phyloP scores from a whole-genome alignment of 192 early-diverging fungal genomes.

The Thoreauomyces humboldtii region DNA sequence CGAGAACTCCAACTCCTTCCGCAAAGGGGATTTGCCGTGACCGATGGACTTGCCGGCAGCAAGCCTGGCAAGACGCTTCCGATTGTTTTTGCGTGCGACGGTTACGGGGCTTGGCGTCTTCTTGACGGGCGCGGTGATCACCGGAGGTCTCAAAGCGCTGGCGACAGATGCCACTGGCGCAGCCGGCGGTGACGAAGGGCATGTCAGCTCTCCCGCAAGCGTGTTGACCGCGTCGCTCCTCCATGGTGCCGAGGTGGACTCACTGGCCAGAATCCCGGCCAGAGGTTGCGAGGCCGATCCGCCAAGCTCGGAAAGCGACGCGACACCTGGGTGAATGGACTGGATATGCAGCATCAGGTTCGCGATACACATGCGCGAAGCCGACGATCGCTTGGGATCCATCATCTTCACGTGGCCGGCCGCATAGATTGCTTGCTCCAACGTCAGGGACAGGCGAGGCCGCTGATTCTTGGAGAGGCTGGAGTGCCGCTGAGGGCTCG shows the following conservation, averaged over 20 bases:
- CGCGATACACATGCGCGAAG: conserved; percentile 10
- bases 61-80: conserved; percentile 10
- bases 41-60: conserved; percentile 3
- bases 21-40: conserved; percentile 11
- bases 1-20: background rate
- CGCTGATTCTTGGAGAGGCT: background rate
- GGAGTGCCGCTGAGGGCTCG: background rate
- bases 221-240: conserved; percentile 7
- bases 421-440: conserved; percentile 8
- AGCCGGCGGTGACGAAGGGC: too few species aligned
- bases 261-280: background rate
- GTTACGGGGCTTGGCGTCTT: background rate
- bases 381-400: background rate
- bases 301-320: background rate
- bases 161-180: too few species aligned
- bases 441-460: background rate
- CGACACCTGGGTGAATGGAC: conserved; percentile 19
- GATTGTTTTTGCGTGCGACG: conserved; percentile 1
- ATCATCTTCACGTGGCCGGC: conserved; percentile 7
- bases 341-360: conserved; percentile 23
- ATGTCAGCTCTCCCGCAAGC: too few species aligned
- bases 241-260: conserved; percentile 18
- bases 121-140: background rate
- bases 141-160: too few species aligned
- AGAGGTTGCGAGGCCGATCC: background rate